phyloP scores from a whole-genome alignment of 306 rosid genomes.

The Cucurbita maxima region DNA sequence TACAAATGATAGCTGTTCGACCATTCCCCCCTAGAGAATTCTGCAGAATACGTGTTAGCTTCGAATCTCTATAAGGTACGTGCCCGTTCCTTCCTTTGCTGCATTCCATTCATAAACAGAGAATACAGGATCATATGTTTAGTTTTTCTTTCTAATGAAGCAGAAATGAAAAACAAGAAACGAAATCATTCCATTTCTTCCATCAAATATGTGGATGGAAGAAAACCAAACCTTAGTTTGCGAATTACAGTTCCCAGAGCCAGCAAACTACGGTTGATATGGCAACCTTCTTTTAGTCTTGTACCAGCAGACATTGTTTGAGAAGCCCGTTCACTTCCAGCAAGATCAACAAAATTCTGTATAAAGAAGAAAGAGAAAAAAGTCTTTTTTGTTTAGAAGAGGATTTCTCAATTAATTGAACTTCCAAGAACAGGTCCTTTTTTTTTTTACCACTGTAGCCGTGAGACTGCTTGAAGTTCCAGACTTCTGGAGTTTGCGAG shows the following conservation, averaged over 20 bases:
- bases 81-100: constrained; percentile 78
- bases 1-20: constrained; percentile 87
- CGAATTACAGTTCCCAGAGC: constrained; percentile 83
- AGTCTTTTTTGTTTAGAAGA: background rate
- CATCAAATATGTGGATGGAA: background rate
- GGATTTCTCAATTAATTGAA: background rate
- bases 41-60: constrained; percentile 81
- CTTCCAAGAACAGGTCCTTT: background rate
- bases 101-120: constrained; percentile 11
- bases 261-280: constrained; percentile 86
- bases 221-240: constrained; percentile 50
- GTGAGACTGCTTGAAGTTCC: constrained; percentile 34
- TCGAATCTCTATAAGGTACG: constrained; percentile 80
- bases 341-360: constrained; percentile 75
- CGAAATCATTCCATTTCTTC: too few species aligned
- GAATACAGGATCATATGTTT: background rate
- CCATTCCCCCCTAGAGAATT: constrained; percentile 90
- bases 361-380: background rate
- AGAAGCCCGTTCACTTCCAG: constrained; percentile 91
- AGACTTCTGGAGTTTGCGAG: constrained; percentile 23
- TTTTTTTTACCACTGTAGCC: constrained; percentile 56
- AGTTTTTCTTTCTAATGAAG: background rate
- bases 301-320: constrained; percentile 63
- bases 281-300: constrained; percentile 87
- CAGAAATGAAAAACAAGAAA: background rate